Conservation (phyloP, 768 basidiomycete species). For the Flagelloscypha sp. region DNA sequence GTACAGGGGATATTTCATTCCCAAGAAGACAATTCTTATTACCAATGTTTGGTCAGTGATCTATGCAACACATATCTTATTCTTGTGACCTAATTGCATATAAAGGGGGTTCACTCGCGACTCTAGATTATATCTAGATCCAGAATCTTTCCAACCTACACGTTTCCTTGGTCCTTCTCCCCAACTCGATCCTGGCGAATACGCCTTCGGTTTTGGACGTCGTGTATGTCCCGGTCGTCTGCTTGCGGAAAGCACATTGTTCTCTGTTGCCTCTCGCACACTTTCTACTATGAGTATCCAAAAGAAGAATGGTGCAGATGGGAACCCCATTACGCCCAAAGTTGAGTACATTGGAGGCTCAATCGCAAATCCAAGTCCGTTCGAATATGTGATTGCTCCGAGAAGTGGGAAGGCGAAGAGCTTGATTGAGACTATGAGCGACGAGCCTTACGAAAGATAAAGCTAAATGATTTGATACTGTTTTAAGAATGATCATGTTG, state of each 20-base stretch:
- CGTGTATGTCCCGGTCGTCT: slow-evolving; percentile 25
- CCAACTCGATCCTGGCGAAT: slow-evolving; percentile 26
- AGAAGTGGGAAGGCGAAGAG: too few species aligned
- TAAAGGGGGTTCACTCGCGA: slow-evolving; percentile 14
- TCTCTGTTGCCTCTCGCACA: slow-evolving; percentile 4
- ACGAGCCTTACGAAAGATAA: too few species aligned
- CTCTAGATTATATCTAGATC: slow-evolving; percentile 14
- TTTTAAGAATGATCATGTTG: too few species aligned
- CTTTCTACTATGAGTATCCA: too few species aligned
- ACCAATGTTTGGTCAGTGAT: too few species aligned
- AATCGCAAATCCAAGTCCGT: too few species aligned
- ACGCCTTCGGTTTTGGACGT: slow-evolving; percentile 40
- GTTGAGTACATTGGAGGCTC: slow-evolving; percentile 1
- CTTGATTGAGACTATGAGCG: too few species aligned
- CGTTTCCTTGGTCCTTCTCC: slow-evolving; percentile 26
- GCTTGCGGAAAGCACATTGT: slow-evolving; percentile 20
- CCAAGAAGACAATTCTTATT: too few species aligned
- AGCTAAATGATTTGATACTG: too few species aligned
- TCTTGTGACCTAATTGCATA: too few species aligned
- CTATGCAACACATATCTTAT: not conserved
- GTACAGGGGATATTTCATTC: slow-evolving; percentile 9
- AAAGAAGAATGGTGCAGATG: slow-evolving; percentile 5
- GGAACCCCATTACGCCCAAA: slow-evolving; percentile 2
- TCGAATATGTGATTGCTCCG: too few species aligned
- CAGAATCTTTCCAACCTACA: slow-evolving; percentile 25